Evolutionary conservation across 2,329 filamentous ascomycete genomes (phyloP).

Genomic region (Zymoseptoria brevis): DNA sequence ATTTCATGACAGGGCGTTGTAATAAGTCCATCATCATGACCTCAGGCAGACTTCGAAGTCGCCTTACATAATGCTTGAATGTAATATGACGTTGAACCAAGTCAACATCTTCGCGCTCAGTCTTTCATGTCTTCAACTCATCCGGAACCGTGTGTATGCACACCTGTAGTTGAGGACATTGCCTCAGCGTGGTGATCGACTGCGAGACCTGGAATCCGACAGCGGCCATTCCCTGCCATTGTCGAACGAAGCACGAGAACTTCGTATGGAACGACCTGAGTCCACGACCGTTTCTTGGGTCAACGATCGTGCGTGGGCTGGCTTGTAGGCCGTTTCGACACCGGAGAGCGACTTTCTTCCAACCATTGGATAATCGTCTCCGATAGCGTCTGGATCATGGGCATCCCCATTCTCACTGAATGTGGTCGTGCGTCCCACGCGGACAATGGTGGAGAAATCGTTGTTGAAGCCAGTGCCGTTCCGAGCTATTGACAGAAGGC

Average conservation of each 20-base stretch:
- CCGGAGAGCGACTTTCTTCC: neutral
- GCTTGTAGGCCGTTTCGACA: neutral
- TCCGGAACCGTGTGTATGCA: neutral
- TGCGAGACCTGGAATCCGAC: neutral
- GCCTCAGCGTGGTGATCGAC: neutral
- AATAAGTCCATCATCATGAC: neutral
- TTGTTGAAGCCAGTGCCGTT: slow-evolving; percentile 10
- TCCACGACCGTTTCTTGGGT: neutral
- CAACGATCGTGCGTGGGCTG: neutral
- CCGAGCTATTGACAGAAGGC: slow-evolving; percentile 2
- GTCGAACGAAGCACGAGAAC: neutral
- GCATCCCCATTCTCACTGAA: neutral
- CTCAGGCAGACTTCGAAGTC: neutral
- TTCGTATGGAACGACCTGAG: neutral
- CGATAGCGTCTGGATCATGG: neutral
- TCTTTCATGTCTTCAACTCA: neutral
- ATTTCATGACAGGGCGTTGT: neutral
- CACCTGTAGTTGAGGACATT: too few species aligned
- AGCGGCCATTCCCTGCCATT: neutral
- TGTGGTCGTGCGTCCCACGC: neutral
- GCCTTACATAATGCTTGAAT: neutral
- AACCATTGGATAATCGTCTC: neutral
- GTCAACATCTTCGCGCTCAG: neutral
- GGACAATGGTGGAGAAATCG: slow-evolving; percentile 14
- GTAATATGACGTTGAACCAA: neutral